Conservation (phyloP, 768 basidiomycete genomes). For the Termitomyces sp. region DNA sequence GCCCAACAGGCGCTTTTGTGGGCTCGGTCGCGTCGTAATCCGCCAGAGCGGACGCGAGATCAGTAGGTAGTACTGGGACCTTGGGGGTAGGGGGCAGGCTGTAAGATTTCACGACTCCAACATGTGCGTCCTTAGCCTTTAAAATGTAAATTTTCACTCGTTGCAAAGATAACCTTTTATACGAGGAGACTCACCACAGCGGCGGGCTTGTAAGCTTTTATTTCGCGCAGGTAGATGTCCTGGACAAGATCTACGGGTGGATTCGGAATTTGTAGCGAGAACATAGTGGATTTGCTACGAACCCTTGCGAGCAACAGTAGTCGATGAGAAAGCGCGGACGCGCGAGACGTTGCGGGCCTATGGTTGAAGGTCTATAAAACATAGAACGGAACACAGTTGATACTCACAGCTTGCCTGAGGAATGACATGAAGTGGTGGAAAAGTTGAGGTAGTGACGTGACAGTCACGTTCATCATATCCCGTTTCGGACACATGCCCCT, state of each 20-base stretch:
- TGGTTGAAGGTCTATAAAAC: background rate
- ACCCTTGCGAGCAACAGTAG: conserved; percentile 63
- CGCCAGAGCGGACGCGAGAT: conserved; percentile 84
- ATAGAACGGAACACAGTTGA: background rate
- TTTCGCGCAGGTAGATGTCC: conserved; percentile 86
- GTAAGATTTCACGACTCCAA: conserved; percentile 83
- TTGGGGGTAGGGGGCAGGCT: conserved; percentile 68
- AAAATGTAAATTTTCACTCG: background rate
- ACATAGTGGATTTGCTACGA: conserved; percentile 15
- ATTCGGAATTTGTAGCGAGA: conserved; percentile 29
- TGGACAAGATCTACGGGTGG: conserved; percentile 78
- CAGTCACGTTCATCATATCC: conserved; percentile 24
- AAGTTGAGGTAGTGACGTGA: conserved; percentile 43
- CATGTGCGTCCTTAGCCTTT: conserved; percentile 87
- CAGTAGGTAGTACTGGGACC: conserved; percentile 68
- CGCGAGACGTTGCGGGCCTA: conserved; percentile 53
- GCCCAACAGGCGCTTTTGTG: conserved; percentile 33
- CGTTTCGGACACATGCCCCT: conserved; percentile 9
- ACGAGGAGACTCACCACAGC: conserved; percentile 49
- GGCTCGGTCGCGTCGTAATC: conserved; percentile 86
- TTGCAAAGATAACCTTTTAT: background rate
- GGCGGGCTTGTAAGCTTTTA: conserved; percentile 85
- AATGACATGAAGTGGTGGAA: conserved; percentile 58
- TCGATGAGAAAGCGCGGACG: conserved; percentile 55
- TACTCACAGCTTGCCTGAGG: conserved; percentile 57